Evolutionary conservation across 2,329 filamentous ascomycete species (phyloP).

Genomic region (Phialophora macrospora): DNA sequence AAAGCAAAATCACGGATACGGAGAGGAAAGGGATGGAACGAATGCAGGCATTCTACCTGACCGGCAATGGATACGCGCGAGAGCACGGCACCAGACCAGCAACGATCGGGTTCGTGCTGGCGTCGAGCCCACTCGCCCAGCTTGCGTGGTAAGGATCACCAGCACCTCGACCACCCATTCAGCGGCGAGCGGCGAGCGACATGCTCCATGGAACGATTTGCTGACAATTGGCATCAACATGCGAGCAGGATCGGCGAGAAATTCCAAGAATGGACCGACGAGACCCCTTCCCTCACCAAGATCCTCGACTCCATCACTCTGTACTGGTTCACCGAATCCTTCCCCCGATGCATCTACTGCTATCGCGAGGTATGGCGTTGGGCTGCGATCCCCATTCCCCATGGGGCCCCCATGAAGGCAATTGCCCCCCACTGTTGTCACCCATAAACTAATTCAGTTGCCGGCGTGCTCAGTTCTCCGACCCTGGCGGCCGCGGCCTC

Average conservation of each 20-base stretch:
- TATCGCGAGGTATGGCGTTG: conserved; percentile 38
- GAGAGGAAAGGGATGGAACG: conserved; percentile 47
- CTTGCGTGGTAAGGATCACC: conserved; percentile 54
- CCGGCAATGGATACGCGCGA: conserved; percentile 56
- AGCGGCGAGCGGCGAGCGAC: neutral
- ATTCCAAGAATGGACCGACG: conserved; percentile 46
- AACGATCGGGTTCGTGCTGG: conserved; percentile 62
- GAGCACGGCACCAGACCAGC: conserved; percentile 61
- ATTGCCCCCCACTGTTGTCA: no score
- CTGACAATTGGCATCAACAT: neutral
- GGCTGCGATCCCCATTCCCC: neutral
- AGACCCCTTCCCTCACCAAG: conserved; percentile 41
- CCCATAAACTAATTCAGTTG: neutral
- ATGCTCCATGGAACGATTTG: neutral
- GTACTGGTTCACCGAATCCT: conserved; percentile 49
- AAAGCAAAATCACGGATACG: conserved; percentile 22
- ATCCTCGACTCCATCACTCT: conserved; percentile 45
- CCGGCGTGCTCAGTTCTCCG: conserved; percentile 6
- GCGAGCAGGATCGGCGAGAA: conserved; percentile 49
- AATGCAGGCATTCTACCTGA: conserved; percentile 46
- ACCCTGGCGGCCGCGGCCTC: conserved; percentile 10
- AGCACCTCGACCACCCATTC: neutral
- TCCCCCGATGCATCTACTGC: conserved; percentile 44
- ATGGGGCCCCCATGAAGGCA: no score
- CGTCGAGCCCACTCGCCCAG: conserved; percentile 60